phyloP scores from a whole-genome alignment of 345 rosid genomes.

The Raphanus raphanistrum region DNA sequence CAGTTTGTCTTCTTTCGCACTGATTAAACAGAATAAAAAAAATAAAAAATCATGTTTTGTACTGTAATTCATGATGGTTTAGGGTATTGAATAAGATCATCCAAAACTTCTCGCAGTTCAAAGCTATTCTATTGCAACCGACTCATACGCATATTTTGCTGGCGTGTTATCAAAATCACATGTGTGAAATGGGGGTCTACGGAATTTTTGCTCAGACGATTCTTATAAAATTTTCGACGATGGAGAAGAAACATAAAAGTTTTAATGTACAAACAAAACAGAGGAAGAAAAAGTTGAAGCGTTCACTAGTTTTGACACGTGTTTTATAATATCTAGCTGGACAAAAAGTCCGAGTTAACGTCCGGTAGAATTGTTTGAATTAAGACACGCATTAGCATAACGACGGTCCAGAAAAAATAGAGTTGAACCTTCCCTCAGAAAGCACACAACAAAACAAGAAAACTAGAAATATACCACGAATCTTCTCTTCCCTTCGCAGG shows the following conservation, averaged over 20 bases:
- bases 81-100: not conserved
- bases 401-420: slow-evolving; percentile 1
- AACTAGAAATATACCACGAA: slow-evolving; percentile 23
- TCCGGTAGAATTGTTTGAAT: slow-evolving; percentile 1
- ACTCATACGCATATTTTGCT: not conserved
- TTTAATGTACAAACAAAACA: not conserved
- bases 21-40: not conserved
- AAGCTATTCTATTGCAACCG: not conserved
- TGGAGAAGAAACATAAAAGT: not conserved
- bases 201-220: not conserved
- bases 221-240: not conserved
- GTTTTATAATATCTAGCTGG: not conserved
- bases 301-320: slow-evolving; percentile 1
- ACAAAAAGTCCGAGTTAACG: not conserved
- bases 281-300: not conserved
- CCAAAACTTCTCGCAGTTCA: too few relatives aligned
- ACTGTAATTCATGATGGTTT: not conserved
- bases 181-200: not conserved
- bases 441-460: not conserved
- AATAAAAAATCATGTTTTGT: not conserved
- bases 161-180: not conserved
- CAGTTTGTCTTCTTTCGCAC: not conserved
- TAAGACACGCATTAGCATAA: slow-evolving; percentile 9
- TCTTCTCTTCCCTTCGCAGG: slow-evolving; percentile 17
- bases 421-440: slow-evolving; percentile 9